Evolutionary conservation across 352 stramenopile species (phyloP).

Genomic region (Aphanomyces astaci): DNA sequence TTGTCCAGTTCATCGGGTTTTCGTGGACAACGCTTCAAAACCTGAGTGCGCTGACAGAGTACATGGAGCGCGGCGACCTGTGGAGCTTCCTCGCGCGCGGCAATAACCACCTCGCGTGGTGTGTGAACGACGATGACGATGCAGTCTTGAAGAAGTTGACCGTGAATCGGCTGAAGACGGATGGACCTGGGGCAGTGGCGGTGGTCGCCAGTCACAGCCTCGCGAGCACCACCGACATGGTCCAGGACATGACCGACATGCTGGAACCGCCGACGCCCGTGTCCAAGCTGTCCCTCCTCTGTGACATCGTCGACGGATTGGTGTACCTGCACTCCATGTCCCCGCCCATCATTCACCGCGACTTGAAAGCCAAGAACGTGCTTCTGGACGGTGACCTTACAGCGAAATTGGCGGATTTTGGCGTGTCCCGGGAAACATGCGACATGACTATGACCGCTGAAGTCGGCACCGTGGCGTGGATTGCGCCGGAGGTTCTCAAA

Average conservation of each 20-base stretch:
- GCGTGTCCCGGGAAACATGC: slow-evolving; percentile 8
- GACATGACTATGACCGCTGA: slow-evolving; percentile 20
- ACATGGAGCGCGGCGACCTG: slow-evolving; percentile 29
- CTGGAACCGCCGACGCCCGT: background rate
- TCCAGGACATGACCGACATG: background rate
- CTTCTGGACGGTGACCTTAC: background rate
- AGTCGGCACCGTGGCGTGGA: slow-evolving; percentile 15
- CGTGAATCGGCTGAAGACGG: no score
- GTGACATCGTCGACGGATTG: slow-evolving; percentile 19
- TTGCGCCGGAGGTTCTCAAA: slow-evolving; percentile 17
- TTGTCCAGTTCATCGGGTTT: slow-evolving; percentile 14
- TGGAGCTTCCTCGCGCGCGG: slow-evolving; percentile 24
- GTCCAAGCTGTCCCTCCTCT: slow-evolving; percentile 12
- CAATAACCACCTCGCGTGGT: background rate
- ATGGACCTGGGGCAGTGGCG: background rate
- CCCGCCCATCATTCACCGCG: slow-evolving; percentile 16
- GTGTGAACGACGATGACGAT: background rate
- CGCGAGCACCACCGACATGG: background rate
- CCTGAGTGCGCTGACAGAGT: slow-evolving; percentile 30
- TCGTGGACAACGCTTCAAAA: slow-evolving; percentile 15
- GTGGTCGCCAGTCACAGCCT: background rate
- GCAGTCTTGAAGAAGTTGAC: no score
- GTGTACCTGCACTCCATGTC: slow-evolving; percentile 13
- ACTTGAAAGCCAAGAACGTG: slow-evolving; percentile 20
- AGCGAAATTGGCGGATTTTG: slow-evolving; percentile 22